Conservation (phyloP, 805 yeast genomes). For the Tetrapisispora iriomotensis region DNA sequence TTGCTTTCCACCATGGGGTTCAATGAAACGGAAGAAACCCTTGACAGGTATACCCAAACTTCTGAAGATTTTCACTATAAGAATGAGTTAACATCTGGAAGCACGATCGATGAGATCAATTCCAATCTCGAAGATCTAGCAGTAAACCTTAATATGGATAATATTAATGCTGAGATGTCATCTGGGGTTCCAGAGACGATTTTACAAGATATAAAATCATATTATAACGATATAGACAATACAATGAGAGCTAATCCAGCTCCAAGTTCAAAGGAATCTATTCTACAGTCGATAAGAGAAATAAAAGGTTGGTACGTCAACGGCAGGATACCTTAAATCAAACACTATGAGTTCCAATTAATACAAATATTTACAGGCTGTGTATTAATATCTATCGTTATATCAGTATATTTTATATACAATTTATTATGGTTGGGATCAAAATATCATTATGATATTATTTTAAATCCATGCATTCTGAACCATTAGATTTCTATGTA, state of each 20-base stretch:
- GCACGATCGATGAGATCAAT: conserved; percentile 11
- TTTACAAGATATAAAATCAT: not conserved
- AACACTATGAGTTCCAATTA: not conserved
- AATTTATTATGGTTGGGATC: not conserved
- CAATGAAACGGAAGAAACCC: conserved; percentile 29
- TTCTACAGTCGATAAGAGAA: conserved; percentile 21
- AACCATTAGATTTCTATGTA: too few relatives aligned
- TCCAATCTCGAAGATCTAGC: conserved; percentile 26
- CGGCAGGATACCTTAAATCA: conserved; percentile 24
- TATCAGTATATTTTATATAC: too few relatives aligned
- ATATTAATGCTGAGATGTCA: conserved; percentile 8
- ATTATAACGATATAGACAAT: conserved; percentile 1
- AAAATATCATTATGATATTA: not conserved
- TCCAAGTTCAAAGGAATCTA: conserved; percentile 7
- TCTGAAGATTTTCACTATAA: conserved; percentile 2
- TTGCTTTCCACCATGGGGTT: conserved; percentile 37
- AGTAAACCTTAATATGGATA: conserved; percentile 24
- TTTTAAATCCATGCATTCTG: not conserved
- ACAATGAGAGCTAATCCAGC: conserved; percentile 2
- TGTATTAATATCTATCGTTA: not conserved
- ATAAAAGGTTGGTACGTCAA: conserved; percentile 35
- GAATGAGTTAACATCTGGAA: too few relatives aligned
- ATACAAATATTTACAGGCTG: conserved; percentile 2
- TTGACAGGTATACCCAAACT: conserved; percentile 25
- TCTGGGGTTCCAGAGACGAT: conserved; percentile 17